Conservation (phyloP, 805 yeast species). For the Maudiozyma bulderi region DNA sequence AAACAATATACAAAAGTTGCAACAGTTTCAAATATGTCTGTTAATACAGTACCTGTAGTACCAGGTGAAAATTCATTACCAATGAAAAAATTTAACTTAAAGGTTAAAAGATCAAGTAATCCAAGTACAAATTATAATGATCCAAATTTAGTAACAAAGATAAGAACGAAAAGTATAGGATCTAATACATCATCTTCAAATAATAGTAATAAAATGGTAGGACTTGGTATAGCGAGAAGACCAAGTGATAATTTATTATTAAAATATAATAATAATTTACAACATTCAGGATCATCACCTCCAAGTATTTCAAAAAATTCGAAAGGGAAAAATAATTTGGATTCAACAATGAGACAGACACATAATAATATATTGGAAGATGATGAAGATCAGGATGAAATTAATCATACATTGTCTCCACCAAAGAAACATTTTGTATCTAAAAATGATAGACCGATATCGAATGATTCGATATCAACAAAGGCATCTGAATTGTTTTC, state of each 20-base stretch:
- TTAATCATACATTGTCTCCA: conserved; percentile 13
- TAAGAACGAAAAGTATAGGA: not conserved
- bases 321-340: not conserved
- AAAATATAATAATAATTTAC: conserved; percentile 5
- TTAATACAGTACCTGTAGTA: not conserved
- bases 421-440: conserved; percentile 16
- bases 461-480: conserved; percentile 26
- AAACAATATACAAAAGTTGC: no score
- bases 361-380: conserved; percentile 1
- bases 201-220: conserved; percentile 13
- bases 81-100: conserved; percentile 1
- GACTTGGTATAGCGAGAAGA: conserved; percentile 23
- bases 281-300: not conserved
- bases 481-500: conserved; percentile 23
- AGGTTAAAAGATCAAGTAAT: not conserved
- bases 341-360: not conserved
- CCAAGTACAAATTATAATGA: not conserved
- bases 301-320: not conserved
- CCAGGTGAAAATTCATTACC: not conserved
- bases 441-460: conserved; percentile 22
- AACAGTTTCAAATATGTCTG: not conserved
- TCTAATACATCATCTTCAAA: not conserved
- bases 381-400: not conserved
- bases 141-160: not conserved
- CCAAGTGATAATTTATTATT: conserved; percentile 27